Evolutionary conservation across 257 asterid species (phyloP), one percentile per base, ranked within the genome.

Genomic region (Primulina huaijiensis): DNA sequence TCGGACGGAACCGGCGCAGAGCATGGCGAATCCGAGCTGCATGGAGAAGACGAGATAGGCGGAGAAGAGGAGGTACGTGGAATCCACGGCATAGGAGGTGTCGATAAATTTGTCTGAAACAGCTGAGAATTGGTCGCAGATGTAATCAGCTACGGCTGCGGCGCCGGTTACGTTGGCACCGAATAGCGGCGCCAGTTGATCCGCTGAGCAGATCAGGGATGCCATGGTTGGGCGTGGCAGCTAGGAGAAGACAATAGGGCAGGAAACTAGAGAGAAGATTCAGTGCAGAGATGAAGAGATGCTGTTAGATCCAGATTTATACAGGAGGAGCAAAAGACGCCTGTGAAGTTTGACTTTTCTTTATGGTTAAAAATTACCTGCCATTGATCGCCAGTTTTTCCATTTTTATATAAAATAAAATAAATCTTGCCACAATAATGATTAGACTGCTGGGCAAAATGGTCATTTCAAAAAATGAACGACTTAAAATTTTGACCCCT

Each of bases 21-120:
- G 93, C 97, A 89, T 92, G 77, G 97, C 97, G 40, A 92, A 92
- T 5, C 97, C 97, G 19, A 92, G 87, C 76, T 92, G 97, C 97
- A 92, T 92, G 60, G 97, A 81, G 81, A 92, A 92, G 29, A 92
- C 97, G 3, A 92, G 84, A 66, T 89, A 92, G 40, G 96, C 93
- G 0, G 97, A 92, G 87, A 87, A 87, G 52, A 92, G 93, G 59
- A 92, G 93, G 77, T 89, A 92, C 0, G 95, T 86, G n/a, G 90
- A 60, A 82, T 92, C 95, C n/a, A 92, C 75, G 58, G 97, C 97
- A 65, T 9, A 89, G 7, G 81, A 19, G 65, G 96, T 83, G 80
- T 89, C 90, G 27, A 21, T 0, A 71, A 90, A 82, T 7, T 65
- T 78, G 70, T 83, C 9, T 8, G 84, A 77, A 1, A 86, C 90